A percentile compares a stretch with the other conserved stretches of the same genome.
Evolutionary conservation across 163 green algal genomes (phyloP).

Genomic region (Scenedesmus sp.): DNA sequence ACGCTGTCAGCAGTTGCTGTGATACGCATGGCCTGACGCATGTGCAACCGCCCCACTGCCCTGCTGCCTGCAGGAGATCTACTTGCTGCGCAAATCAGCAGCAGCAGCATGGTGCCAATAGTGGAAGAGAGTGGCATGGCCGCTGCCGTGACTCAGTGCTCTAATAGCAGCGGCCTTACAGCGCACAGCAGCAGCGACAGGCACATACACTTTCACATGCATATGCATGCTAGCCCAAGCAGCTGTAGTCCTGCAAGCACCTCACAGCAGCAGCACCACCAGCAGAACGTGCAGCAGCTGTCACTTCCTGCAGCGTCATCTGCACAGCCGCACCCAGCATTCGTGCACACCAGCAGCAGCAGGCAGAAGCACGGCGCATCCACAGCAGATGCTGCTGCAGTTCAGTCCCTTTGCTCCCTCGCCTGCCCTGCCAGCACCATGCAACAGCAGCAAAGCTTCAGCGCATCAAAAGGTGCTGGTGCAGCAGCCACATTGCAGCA

Average conservation of each 20-base stretch:
- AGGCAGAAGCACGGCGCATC: neutral
- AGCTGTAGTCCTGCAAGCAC: neutral
- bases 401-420: neutral
- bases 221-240: slow-evolving; percentile 8
- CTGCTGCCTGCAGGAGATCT: neutral
- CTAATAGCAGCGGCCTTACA: neutral
- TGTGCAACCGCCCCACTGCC: neutral
- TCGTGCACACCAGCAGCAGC: neutral
- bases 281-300: neutral
- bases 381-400: slow-evolving; percentile 3
- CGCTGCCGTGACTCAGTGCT: neutral
- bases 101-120: neutral
- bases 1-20: neutral
- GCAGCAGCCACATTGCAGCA: neutral
- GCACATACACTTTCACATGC: slow-evolving; percentile 39
- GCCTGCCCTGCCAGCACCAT: neutral
- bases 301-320: neutral
- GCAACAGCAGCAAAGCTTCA: slow-evolving; percentile 8
- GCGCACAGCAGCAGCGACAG: neutral
- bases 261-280: neutral
- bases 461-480: neutral
- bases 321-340: neutral
- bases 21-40: neutral
- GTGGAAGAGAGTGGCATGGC: neutral
- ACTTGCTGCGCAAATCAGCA: neutral